These are phyloP conservation scores for Saccharomyces pastorianus DNA, from an alignment of 1,139 yeast genomes.

Conservation along the genomic window DNA sequence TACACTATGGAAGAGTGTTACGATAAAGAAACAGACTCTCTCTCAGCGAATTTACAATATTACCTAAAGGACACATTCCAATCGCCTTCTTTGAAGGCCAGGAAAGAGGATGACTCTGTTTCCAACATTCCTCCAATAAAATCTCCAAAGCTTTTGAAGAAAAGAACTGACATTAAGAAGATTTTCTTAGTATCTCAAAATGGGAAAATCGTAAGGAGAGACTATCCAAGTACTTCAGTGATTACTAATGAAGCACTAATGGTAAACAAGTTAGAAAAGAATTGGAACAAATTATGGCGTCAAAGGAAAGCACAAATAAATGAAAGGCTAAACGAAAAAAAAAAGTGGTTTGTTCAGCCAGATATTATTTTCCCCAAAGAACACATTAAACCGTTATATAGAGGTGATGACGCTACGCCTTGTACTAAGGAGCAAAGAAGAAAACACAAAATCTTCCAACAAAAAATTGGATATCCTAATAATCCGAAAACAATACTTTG, in stretches of 20 bases:
- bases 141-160: slow-evolving; percentile 7
- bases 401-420: slow-evolving; percentile 22
- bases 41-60: not conserved
- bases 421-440: slow-evolving; percentile 22
- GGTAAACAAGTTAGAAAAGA: slow-evolving; percentile 18
- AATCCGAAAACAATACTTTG: slow-evolving; percentile 50
- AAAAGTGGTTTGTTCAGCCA: slow-evolving; percentile 16
- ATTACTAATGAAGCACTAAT: slow-evolving; percentile 26
- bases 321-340: slow-evolving; percentile 12
- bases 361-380: slow-evolving; percentile 16
- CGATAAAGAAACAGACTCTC: slow-evolving; percentile 1
- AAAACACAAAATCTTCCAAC: slow-evolving; percentile 18
- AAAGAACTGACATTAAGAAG: slow-evolving; percentile 4
- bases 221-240: slow-evolving; percentile 29
- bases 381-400: slow-evolving; percentile 6
- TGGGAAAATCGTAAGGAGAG: slow-evolving; percentile 27
- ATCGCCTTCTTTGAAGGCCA: not conserved
- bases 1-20: not conserved
- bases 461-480: slow-evolving; percentile 24
- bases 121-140: not conserved
- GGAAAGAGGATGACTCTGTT: not conserved
- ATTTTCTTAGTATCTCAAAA: slow-evolving; percentile 19
- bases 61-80: not conserved
- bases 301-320: slow-evolving; percentile 15
- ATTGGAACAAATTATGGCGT: slow-evolving; percentile 21